phyloP scores from a whole-genome alignment of 164 flowering plant genomes.

The Magnolia sinica region DNA sequence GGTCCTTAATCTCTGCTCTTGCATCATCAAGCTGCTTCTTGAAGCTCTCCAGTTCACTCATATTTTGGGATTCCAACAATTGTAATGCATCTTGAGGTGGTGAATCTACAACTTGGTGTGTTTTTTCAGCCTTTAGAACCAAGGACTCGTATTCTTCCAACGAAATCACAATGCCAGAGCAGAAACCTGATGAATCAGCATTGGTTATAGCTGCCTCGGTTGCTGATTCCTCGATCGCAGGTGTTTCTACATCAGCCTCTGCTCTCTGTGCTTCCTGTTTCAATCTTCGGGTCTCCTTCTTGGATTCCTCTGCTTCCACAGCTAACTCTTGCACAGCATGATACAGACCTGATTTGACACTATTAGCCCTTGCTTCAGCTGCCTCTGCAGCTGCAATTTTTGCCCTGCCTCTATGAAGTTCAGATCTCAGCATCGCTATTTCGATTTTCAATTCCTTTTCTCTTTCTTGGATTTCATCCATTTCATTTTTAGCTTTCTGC shows the following conservation, averaged over 20 bases:
- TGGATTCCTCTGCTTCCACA: constrained; percentile 43
- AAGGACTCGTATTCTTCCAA: constrained; percentile 35
- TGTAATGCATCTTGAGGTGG: constrained; percentile 6
- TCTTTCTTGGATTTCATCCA: constrained; percentile 24
- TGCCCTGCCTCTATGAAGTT: constrained; percentile 45
- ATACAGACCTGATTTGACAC: constrained; percentile 28
- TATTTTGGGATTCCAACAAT: constrained; percentile 6
- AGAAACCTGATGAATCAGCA: background rate
- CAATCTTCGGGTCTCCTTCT: constrained; percentile 29
- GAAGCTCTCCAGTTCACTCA: constrained; percentile 27
- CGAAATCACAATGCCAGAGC: constrained; percentile 29
- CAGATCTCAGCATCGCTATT: constrained; percentile 44
- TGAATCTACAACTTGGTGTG: constrained; percentile 12
- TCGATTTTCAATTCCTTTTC: constrained; percentile 45
- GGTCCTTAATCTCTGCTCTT: constrained; percentile 29
- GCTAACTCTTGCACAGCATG: constrained; percentile 46
- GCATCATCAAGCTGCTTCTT: constrained; percentile 52
- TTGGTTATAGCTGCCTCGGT: background rate
- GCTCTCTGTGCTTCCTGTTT: constrained; percentile 17
- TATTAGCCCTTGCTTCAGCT: constrained; percentile 37
- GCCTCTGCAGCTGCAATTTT: constrained; percentile 54
- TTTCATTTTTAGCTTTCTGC: constrained; percentile 18
- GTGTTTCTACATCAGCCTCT: constrained; percentile 9
- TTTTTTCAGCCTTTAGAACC: constrained; percentile 27
- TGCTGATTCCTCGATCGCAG: constrained; percentile 3